Conservation (phyloP, 768 basidiomycete species). For the Tulasnella calospora region DNA sequence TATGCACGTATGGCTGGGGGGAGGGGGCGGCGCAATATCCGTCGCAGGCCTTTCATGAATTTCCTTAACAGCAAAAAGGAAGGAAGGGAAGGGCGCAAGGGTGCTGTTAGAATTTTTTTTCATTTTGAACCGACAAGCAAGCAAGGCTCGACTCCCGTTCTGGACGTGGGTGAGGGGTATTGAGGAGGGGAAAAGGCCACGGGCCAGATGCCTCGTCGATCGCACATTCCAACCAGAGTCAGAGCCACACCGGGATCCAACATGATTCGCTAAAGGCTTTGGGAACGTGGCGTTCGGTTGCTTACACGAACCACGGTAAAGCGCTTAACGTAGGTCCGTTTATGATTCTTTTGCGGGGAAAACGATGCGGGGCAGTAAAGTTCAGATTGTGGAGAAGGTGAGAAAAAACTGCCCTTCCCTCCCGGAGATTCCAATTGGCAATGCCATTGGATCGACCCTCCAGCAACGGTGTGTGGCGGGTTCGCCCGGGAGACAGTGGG, state of each 20-base stretch:
- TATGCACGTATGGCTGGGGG: not conserved
- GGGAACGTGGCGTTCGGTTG: not conserved
- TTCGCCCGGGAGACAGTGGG: not conserved
- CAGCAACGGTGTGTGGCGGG: not conserved
- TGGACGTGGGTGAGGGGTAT: not conserved
- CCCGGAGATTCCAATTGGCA: not conserved
- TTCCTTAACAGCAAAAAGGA: too few species aligned
- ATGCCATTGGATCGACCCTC: not conserved
- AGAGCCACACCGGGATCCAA: not conserved
- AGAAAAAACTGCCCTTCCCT: not conserved
- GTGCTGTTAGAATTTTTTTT: not conserved
- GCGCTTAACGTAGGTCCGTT: not conserved
- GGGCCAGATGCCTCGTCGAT: not conserved
- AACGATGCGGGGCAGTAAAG: not conserved
- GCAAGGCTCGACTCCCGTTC: slow-evolving; percentile 2
- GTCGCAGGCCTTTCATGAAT: too few species aligned
- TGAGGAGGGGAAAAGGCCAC: not conserved
- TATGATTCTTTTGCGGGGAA: not conserved
- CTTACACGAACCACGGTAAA: not conserved
- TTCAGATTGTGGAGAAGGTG: slow-evolving; percentile 8
- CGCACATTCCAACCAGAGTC: not conserved
- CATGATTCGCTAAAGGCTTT: not conserved
- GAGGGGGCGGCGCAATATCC: not conserved
- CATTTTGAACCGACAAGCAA: slow-evolving; percentile 1
- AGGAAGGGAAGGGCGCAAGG: not conserved